Conservation (phyloP, 306 rosid species). For the Prunus persica region Prunus_persica_NCBIv2 NC_034015.1:17486501-17487000, state of each 20-base stretch:
- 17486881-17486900: conserved; percentile 53
- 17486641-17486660: neutral
- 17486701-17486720: neutral
- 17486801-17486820: conserved; percentile 96
- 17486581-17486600: conserved; percentile 92
- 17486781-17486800: conserved; percentile 29
- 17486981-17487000: conserved; percentile 48
- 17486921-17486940: conserved; percentile 18
- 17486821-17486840: conserved; percentile 69
- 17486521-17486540: conserved; percentile 62
- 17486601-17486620: conserved; percentile 69
- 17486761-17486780: conserved; percentile 9
- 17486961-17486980: conserved; percentile 12
- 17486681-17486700: neutral
- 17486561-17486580: conserved; percentile 92
- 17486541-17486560: conserved; percentile 59
- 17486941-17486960: conserved; percentile 12
- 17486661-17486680: neutral
- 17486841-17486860: conserved; percentile 74
- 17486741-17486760: neutral
- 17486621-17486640: conserved; percentile 6
- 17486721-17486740: conserved; percentile 9
- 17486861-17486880: conserved; percentile 71
- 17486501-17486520: conserved; percentile 11
- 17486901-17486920: conserved; percentile 92